Conservation (phyloP, 495 filamentous ascomycete species). For the Xylaria acuta region DNA sequence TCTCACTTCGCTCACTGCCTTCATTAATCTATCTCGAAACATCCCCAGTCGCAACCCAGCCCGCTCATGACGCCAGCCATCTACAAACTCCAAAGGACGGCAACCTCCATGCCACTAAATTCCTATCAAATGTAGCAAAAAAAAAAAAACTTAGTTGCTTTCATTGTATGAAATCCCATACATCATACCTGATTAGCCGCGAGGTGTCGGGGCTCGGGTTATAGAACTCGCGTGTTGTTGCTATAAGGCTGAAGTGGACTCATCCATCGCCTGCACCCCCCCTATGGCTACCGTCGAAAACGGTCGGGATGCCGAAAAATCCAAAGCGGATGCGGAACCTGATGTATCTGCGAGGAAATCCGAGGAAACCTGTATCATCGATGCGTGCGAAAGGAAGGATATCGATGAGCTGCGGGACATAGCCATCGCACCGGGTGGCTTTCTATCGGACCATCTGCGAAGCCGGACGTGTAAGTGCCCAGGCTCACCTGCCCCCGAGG, state of each 20-base stretch:
- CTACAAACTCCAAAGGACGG: conserved; percentile 1
- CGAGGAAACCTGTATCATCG: conserved; percentile 60
- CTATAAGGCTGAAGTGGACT: conserved; percentile 6
- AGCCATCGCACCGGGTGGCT: conserved; percentile 75
- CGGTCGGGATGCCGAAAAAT: conserved; percentile 25
- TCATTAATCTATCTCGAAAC: background rate
- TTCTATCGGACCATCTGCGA: conserved; percentile 82
- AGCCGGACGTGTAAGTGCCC: conserved; percentile 84
- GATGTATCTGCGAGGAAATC: background rate
- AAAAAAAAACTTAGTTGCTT: background rate
- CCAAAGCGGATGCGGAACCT: conserved; percentile 18
- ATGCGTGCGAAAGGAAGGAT: conserved; percentile 71
- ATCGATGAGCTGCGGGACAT: conserved; percentile 65
- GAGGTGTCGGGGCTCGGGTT: background rate
- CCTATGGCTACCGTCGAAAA: conserved; percentile 26
- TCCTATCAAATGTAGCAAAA: conserved; percentile 16
- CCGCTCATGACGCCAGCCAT: conserved; percentile 2
- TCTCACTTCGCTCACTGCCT: background rate
- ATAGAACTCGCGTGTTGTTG: background rate
- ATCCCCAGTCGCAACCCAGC: background rate
- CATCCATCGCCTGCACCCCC: background rate
- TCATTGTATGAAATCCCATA: background rate
- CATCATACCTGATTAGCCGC: background rate
- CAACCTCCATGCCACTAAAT: background rate
- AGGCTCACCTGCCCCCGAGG: background rate